Percentiles rank a stretch among this genome's conserved stretches.
phyloP scores from a whole-genome alignment of 768 basidiomycete genomes.

The Calocybe gangraenosa region DNA sequence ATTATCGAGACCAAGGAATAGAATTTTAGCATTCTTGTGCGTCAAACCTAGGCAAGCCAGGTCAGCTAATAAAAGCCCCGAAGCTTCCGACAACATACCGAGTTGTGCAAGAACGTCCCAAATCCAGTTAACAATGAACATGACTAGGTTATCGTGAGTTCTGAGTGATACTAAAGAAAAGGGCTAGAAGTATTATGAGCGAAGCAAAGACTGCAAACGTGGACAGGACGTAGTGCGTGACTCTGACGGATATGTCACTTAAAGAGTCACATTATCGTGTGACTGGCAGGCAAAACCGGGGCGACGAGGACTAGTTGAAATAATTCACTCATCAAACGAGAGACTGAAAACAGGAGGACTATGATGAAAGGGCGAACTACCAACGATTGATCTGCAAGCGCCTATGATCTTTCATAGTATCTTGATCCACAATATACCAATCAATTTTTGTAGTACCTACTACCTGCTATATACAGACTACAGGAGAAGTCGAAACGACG shows the following conservation, averaged over 20 bases:
- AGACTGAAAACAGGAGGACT: no score
- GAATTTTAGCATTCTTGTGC: constrained; percentile 99
- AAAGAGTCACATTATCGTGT: no score
- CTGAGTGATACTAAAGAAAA: constrained; percentile 11
- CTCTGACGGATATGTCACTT: constrained; percentile 1
- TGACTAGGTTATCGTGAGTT: constrained; percentile 26
- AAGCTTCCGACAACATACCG: constrained; percentile 51
- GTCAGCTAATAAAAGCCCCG: neutral
- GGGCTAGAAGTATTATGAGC: constrained; percentile 6
- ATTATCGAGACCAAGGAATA: constrained; percentile 98
- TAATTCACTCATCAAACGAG: no score
- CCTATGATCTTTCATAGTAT: no score
- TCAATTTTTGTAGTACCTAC: no score
- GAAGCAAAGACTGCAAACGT: constrained; percentile 7
- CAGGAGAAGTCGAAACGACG: no score
- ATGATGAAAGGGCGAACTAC: no score
- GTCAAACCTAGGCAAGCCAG: constrained; percentile 54
- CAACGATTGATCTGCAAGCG: no score
- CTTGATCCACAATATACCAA: no score
- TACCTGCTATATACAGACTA: no score
- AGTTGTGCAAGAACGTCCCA: constrained; percentile 94
- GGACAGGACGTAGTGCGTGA: constrained; percentile 8
- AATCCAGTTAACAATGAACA: constrained; percentile 94
- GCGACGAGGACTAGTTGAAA: no score
- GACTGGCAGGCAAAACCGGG: no score